Percentiles rank a stretch among this genome's conserved stretches.
phyloP scores from a whole-genome alignment of 1,284 basidiomycete species.

The Malassezia brasiliensis region DNA sequence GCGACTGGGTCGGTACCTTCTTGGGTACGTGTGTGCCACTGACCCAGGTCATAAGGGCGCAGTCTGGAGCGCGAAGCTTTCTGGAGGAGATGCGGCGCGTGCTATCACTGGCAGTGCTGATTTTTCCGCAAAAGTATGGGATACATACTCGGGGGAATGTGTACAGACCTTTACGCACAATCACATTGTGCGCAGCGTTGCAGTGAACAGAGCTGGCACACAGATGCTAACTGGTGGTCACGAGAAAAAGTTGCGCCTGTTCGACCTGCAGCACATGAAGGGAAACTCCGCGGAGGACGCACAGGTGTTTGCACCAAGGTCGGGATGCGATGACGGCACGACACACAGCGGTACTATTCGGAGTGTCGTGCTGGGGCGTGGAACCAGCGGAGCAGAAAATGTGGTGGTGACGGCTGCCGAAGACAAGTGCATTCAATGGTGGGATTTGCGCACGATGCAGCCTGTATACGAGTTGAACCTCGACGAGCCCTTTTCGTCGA shows the following conservation, averaged over 20 bases:
- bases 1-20: constrained; percentile 98
- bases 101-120: constrained; percentile 92
- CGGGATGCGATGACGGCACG: constrained; percentile 43
- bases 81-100: constrained; percentile 56
- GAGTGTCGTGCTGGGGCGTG: constrained; percentile 74
- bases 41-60: constrained; percentile 78
- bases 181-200: constrained; percentile 93
- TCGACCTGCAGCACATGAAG: constrained; percentile 57
- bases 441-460: constrained; percentile 74
- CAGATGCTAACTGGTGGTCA: constrained; percentile 84
- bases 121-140: constrained; percentile 99
- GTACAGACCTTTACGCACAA: constrained; percentile 92
- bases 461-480: constrained; percentile 66
- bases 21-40: constrained; percentile 54
- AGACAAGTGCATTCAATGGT: constrained; percentile 87
- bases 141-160: constrained; percentile 74
- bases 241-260: constrained; percentile 93
- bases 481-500: constrained; percentile 72
- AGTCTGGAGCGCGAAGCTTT: constrained; percentile 92
- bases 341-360: constrained; percentile 78
- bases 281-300: constrained; percentile 60
- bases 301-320: constrained; percentile 57
- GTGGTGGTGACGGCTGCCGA: constrained; percentile 76
- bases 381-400: constrained; percentile 54
- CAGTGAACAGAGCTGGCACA: constrained; percentile 61